Percentiles rank a stretch among this genome's conserved stretches.
These are phyloP conservation scores for Candida ponderosae DNA, from an alignment of 805 yeast genomes.

Conservation along the genomic window DNA sequence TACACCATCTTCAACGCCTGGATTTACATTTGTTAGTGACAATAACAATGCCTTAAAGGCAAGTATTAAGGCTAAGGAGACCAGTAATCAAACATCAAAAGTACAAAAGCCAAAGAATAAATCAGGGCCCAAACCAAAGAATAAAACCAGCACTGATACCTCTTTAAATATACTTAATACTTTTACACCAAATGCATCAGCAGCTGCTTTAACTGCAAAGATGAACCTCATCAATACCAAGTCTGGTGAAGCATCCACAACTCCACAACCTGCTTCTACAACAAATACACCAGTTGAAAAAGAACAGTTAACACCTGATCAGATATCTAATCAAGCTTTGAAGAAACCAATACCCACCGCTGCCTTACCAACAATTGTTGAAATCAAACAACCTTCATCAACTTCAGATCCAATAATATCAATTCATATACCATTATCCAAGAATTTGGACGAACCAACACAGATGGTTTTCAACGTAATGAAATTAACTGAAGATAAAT, in stretches of 20 bases:
- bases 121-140: too few species aligned
- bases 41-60: too few species aligned
- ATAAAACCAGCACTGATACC: too few species aligned
- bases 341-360: conserved; percentile 13
- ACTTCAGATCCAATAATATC: conserved; percentile 41
- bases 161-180: too few species aligned
- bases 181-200: neutral
- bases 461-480: conserved; percentile 66
- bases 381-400: conserved; percentile 2
- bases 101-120: neutral
- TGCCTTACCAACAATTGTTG: conserved; percentile 12
- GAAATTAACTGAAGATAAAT: conserved; percentile 72
- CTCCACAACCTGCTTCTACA: conserved; percentile 2
- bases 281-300: too few species aligned
- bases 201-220: neutral
- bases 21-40: too few species aligned
- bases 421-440: conserved; percentile 42
- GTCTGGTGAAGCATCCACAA: too few species aligned
- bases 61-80: neutral
- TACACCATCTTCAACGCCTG: neutral
- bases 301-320: conserved; percentile 11
- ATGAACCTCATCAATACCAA: too few species aligned
- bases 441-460: conserved; percentile 42
- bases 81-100: neutral
- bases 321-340: conserved; percentile 12